These are phyloP conservation scores for Amanita phalloides DNA, from an alignment of 768 basidiomycete species.

Conservation along the genomic window DNA sequence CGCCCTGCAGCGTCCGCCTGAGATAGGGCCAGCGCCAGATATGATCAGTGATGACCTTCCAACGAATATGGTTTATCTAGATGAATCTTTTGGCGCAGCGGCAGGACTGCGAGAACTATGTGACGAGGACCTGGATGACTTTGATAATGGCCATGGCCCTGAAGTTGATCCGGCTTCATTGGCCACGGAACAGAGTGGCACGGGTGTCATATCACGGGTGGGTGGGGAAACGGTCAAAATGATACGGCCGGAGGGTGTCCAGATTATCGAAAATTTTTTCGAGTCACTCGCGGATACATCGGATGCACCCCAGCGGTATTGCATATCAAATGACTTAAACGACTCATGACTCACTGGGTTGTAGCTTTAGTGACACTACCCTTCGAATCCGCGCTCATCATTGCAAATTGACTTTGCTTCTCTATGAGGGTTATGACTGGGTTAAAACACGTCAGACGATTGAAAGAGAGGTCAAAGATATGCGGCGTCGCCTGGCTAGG, in stretches of 20 bases:
- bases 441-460: slow-evolving; percentile 72
- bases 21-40: slow-evolving; percentile 73
- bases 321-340: slow-evolving; percentile 7
- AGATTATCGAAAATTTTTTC: slow-evolving; percentile 66
- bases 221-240: slow-evolving; percentile 85
- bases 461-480: slow-evolving; percentile 79
- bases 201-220: slow-evolving; percentile 44
- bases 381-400: slow-evolving; percentile 47
- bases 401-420: slow-evolving; percentile 53
- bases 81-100: slow-evolving; percentile 69
- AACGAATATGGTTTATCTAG: slow-evolving; percentile 79
- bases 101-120: slow-evolving; percentile 63
- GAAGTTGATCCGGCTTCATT: slow-evolving; percentile 13
- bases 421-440: slow-evolving; percentile 98
- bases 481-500: slow-evolving; percentile 76
- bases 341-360: neutral
- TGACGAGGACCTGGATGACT: slow-evolving; percentile 68
- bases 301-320: slow-evolving; percentile 38
- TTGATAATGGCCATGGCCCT: slow-evolving; percentile 31
- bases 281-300: slow-evolving; percentile 46
- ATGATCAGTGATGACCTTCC: slow-evolving; percentile 91
- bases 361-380: slow-evolving; percentile 34
- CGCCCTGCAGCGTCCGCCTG: slow-evolving; percentile 67
- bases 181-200: slow-evolving; percentile 13
- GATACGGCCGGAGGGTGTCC: slow-evolving; percentile 51